Evolutionary conservation across 805 yeast species (phyloP), one percentile per base, ranked within the genome.

Genomic region (Teunomyces funiuensis): DNA sequence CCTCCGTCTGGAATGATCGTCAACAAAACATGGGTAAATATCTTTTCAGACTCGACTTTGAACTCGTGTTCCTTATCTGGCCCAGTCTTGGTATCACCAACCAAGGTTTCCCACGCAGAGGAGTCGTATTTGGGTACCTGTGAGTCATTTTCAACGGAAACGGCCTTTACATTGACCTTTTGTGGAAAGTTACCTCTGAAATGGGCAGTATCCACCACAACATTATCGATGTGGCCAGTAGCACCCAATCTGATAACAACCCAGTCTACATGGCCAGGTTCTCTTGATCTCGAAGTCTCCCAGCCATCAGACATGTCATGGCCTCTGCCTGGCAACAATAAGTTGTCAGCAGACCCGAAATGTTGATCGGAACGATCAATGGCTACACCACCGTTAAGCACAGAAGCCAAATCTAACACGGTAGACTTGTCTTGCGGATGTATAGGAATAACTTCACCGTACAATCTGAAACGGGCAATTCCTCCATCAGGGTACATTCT

Each of bases 401-500:
- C 95, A 40, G 82, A 77, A 1, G 97, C 97, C 48, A 83, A 73
- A 60, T 91, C 97, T 33, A 85, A 51, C 3, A 71, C 68, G 18
- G 71, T 61, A 23, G 63, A 44, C 16, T 53, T 46, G 49, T 76
- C 80, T 28, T 59, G 58, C 9, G 88, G 81, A 39, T 76, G 65
- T 31, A 83, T 74, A n/a, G 96, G 89, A 6, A 79, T 70, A 8
- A 90, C 96, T 28, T 75, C 69, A 15, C 98, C 99, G 60, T 85
- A 91, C 37, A 88, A 73, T 60, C 96, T 78, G 73, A 91, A 90
- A 50, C 99, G 77, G 7, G 97, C 96, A 65, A 91, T 90, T 19
- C 99, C 99, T 40, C 99, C 99, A 62, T 91, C 98, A 18, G 99
- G 98, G 65, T 85, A 91, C 96, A 88, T 89, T 68, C 82, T 82